phyloP scores from a whole-genome alignment of 805 yeast genomes.

The Ogataea paraovalis region DNA sequence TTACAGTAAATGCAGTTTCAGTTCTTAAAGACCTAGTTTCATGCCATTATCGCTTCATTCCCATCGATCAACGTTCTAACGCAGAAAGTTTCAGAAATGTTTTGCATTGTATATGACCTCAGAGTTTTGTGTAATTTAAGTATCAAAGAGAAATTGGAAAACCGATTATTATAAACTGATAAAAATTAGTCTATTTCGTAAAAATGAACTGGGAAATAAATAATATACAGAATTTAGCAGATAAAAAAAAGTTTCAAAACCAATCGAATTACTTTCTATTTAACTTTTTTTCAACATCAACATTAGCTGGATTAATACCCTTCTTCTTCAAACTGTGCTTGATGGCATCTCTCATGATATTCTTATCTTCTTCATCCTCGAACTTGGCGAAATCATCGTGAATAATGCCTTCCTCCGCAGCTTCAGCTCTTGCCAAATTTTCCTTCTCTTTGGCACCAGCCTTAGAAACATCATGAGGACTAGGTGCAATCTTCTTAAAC shows the following conservation, averaged over 20 bases:
- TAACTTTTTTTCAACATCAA: slow-evolving; percentile 27
- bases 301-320: slow-evolving; percentile 64
- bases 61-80: no score
- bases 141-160: no score
- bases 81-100: no score
- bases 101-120: no score
- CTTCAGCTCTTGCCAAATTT: slow-evolving; percentile 73
- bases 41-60: no score
- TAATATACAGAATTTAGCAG: slow-evolving; percentile 2
- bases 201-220: neutral
- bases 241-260: neutral
- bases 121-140: no score
- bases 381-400: slow-evolving; percentile 83
- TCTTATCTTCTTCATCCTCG: slow-evolving; percentile 70
- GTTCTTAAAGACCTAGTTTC: no score
- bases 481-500: slow-evolving; percentile 84
- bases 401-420: slow-evolving; percentile 71
- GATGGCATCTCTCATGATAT: slow-evolving; percentile 64
- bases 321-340: slow-evolving; percentile 61
- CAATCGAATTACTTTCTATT: slow-evolving; percentile 6
- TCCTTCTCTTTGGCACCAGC: slow-evolving; percentile 90
- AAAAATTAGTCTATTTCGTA: neutral
- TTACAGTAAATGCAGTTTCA: no score
- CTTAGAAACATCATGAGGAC: slow-evolving; percentile 78
- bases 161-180: no score